Evolutionary conservation across 2,329 filamentous ascomycete genomes (phyloP).

Genomic region (Sclerotinia sclerotiorum): DNA sequence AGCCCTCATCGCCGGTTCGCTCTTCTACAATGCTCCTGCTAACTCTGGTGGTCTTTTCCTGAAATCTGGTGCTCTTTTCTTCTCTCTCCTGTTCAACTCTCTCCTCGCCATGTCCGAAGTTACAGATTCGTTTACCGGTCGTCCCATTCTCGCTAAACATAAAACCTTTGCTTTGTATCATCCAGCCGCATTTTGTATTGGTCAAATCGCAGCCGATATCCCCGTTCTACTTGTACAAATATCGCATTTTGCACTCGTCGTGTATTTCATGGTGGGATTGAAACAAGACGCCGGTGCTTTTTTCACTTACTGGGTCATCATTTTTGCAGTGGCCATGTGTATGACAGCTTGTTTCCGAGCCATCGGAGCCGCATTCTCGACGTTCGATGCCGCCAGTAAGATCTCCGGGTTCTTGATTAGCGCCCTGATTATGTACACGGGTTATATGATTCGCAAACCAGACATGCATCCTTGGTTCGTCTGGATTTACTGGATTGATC

Average conservation of each 20-base stretch:
- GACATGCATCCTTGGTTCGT: conserved; percentile 64
- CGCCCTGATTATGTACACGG: conserved; percentile 60
- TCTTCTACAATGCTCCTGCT: conserved; percentile 64
- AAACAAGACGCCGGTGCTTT: conserved; percentile 52
- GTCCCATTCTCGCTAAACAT: conserved; percentile 60
- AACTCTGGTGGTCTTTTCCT: conserved; percentile 61
- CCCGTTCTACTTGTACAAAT: conserved; percentile 59
- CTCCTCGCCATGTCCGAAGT: conserved; percentile 67
- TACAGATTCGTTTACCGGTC: conserved; percentile 59
- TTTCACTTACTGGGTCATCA: conserved; percentile 60
- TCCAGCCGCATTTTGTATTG: conserved; percentile 58
- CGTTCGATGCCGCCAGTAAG: conserved; percentile 60
- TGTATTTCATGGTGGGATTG: conserved; percentile 65
- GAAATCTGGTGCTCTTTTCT: conserved; percentile 64
- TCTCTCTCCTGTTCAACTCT: conserved; percentile 61
- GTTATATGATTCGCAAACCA: conserved; percentile 62
- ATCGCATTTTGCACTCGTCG: conserved; percentile 54
- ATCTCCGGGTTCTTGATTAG: conserved; percentile 51
- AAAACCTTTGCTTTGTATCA: conserved; percentile 58
- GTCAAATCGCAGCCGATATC: conserved; percentile 55
- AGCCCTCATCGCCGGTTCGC: conserved; percentile 62
- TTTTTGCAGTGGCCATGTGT: conserved; percentile 49
- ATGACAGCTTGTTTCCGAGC: conserved; percentile 49
- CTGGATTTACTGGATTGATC: conserved; percentile 66
- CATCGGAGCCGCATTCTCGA: conserved; percentile 60